phyloP scores from a whole-genome alignment of 352 stramenopile genomes.

The Pythium folliculosum region DNA sequence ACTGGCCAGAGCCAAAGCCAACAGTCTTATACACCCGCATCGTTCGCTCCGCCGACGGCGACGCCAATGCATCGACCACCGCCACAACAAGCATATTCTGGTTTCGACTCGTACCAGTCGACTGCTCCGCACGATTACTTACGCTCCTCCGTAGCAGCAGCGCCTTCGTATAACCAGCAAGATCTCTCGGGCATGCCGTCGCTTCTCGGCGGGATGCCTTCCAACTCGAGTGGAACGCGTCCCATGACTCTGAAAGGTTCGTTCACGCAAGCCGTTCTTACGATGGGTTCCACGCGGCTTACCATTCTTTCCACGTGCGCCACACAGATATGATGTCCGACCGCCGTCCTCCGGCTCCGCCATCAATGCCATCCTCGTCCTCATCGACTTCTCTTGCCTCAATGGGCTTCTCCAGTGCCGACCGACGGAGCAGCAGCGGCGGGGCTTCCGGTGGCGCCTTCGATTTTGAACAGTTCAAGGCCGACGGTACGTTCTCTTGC shows the following conservation, averaged over 20 bases:
- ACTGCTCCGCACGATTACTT: neutral
- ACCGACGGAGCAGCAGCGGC: conserved; percentile 6
- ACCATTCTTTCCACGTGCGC: too few relatives aligned
- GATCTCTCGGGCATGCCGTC: conserved; percentile 6
- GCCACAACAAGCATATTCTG: neutral
- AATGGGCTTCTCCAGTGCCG: conserved; percentile 6
- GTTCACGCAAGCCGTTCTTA: neutral
- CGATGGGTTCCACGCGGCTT: too few relatives aligned
- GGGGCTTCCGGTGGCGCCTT: neutral
- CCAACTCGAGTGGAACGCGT: neutral
- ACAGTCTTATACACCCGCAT: neutral
- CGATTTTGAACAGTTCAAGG: conserved; percentile 32
- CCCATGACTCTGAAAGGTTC: conserved; percentile 35
- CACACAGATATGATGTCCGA: conserved; percentile 24
- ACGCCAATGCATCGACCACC: conserved; percentile 2
- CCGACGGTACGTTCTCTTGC: conserved; percentile 22
- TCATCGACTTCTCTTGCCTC: conserved; percentile 11
- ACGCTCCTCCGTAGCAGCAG: neutral
- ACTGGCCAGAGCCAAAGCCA: too few relatives aligned
- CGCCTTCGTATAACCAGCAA: neutral
- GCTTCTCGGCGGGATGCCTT: conserved; percentile 7
- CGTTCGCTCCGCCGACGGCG: neutral
- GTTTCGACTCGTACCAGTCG: neutral
- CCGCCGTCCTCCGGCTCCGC: conserved; percentile 9
- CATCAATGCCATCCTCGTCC: neutral